Conservation (phyloP, 495 filamentous ascomycete species). For the Pseudotulostoma volvatum region DNA sequence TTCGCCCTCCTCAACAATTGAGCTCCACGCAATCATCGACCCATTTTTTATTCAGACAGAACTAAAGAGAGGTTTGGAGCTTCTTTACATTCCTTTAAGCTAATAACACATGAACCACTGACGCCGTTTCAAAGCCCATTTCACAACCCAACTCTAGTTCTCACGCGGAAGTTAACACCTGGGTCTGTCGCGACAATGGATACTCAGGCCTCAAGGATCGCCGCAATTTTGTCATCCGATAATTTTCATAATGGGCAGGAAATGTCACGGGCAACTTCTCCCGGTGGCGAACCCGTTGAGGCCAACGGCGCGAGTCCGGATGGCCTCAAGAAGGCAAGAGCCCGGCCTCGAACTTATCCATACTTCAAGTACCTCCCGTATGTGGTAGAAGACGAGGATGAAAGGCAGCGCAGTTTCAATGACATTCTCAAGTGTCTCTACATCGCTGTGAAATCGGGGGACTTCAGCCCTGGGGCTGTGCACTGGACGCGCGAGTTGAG, state of each 20-base stretch:
- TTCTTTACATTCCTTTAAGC: too few relatives aligned
- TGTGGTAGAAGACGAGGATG: slow-evolving; percentile 54
- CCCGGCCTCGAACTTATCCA: slow-evolving; percentile 78
- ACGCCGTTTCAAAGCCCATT: too few relatives aligned
- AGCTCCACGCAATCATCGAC: too few relatives aligned
- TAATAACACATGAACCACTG: too few relatives aligned
- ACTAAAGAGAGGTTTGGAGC: too few relatives aligned
- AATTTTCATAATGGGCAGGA: slow-evolving; percentile 34
- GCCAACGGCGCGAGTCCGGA: slow-evolving; percentile 26
- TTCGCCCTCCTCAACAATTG: slow-evolving; percentile 12
- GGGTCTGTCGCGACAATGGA: slow-evolving; percentile 23
- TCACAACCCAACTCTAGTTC: too few relatives aligned
- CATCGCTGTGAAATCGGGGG: slow-evolving; percentile 74
- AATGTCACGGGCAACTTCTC: slow-evolving; percentile 47
- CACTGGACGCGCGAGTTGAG: slow-evolving; percentile 96
- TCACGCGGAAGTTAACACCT: too few relatives aligned
- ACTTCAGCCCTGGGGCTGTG: slow-evolving; percentile 82
- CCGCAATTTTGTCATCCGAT: slow-evolving; percentile 25
- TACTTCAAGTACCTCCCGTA: slow-evolving; percentile 87
- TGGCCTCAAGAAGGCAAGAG: slow-evolving; percentile 42
- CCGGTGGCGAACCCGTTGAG: slow-evolving; percentile 42
- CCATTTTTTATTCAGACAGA: too few relatives aligned
- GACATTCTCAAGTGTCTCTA: slow-evolving; percentile 89
- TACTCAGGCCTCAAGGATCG: slow-evolving; percentile 16
- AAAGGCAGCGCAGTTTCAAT: slow-evolving; percentile 55